Evolutionary conservation across 2,329 filamentous ascomycete species (phyloP).

Genomic region (Bipolaris bicolor): DNA sequence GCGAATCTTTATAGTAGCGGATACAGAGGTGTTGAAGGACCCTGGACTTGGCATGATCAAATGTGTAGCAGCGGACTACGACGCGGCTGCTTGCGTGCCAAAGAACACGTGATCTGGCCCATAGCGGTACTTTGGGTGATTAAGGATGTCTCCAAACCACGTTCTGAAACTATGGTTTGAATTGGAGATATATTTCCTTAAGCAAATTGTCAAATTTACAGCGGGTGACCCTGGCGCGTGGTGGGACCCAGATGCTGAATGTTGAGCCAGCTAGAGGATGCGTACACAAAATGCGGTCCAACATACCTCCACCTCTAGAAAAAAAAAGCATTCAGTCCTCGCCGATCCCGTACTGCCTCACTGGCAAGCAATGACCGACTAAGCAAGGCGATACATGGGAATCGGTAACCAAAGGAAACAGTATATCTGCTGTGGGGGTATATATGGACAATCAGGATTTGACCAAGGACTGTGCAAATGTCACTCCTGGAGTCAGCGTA

Average conservation of each 20-base stretch:
- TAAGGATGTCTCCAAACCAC: neutral
- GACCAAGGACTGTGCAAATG: too few relatives aligned
- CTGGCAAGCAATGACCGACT: neutral
- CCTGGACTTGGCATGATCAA: neutral
- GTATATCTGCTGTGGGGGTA: neutral
- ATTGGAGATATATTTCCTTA: neutral
- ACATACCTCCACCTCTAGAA: neutral
- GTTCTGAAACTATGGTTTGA: neutral
- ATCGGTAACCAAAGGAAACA: neutral
- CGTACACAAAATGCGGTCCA: neutral
- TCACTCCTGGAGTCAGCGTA: too few relatives aligned
- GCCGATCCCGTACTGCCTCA: neutral
- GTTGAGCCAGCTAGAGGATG: neutral
- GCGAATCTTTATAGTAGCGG: neutral
- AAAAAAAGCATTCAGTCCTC: neutral
- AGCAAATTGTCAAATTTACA: neutral
- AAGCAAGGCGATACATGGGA: neutral
- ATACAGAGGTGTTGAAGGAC: neutral
- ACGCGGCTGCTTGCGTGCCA: neutral
- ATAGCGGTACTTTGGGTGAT: neutral
- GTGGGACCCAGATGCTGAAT: neutral
- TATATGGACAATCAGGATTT: too few relatives aligned
- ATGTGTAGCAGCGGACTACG: neutral
- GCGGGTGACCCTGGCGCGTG: neutral
- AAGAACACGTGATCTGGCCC: neutral